Percentiles rank a stretch among this genome's conserved stretches.
phyloP scores from a whole-genome alignment of 176 grass and related monocot genomes.

The bread wheat (Triticum aestivum) region DNA sequence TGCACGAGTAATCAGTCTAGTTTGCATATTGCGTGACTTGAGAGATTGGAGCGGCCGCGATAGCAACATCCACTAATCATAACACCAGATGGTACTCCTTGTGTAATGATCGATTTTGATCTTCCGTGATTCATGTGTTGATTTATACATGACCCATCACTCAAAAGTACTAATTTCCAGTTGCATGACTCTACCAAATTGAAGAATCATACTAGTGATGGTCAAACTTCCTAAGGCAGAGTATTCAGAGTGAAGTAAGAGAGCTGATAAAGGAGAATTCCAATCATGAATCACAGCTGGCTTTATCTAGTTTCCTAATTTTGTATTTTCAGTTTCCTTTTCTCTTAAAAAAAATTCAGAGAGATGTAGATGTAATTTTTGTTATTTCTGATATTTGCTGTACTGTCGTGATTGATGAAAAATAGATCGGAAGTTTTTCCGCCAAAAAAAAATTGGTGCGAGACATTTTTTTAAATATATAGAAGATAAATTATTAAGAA shows the following conservation, averaged over 20 bases:
- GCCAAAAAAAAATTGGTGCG: no score
- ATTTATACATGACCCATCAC: not conserved
- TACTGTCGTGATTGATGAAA: no score
- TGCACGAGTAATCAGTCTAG: not conserved
- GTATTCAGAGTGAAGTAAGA: not conserved
- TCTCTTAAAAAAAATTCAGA: no score
- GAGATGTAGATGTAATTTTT: no score
- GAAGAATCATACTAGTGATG: not conserved
- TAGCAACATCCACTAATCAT: conserved; percentile 6
- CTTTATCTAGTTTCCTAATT: not conserved
- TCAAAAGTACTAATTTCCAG: not conserved
- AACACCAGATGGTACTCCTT: conserved; percentile 26
- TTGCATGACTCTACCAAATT: not conserved
- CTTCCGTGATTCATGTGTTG: conserved; percentile 11
- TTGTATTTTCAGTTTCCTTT: not conserved
- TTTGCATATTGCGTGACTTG: conserved; percentile 3
- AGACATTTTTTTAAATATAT: no score
- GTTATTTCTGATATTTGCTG: no score
- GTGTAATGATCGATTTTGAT: conserved; percentile 32
- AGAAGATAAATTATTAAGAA: no score
- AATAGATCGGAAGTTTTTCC: no score
- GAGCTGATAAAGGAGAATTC: not conserved
- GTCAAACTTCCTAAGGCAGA: not conserved
- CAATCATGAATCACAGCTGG: no score
- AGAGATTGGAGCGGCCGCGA: not conserved